Conservation (phyloP, 495 filamentous ascomycete genomes). For the Podospora didyma region DNA sequence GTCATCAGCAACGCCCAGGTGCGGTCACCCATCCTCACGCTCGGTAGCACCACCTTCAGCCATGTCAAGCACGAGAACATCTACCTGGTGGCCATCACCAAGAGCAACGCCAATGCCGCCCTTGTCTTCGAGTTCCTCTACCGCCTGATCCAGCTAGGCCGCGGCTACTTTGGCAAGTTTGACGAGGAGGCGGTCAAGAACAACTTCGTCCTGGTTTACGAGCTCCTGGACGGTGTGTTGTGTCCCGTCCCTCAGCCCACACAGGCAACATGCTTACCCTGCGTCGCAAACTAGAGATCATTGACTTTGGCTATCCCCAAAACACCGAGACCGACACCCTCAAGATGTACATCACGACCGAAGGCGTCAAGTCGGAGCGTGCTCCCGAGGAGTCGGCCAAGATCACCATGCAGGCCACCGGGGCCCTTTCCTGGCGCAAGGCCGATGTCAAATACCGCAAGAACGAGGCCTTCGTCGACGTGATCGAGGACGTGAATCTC, state of each 20-base stretch:
- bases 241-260: too few relatives aligned
- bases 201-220: slow-evolving; percentile 98
- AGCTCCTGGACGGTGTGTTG: slow-evolving; percentile 83
- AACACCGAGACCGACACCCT: slow-evolving; percentile 98
- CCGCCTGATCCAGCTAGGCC: slow-evolving; percentile 82
- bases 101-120: slow-evolving; percentile 99
- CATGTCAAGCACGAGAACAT: slow-evolving; percentile 99
- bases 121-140: slow-evolving; percentile 98
- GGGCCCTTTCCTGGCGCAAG: slow-evolving; percentile 93
- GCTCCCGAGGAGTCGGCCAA: slow-evolving; percentile 88
- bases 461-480: slow-evolving; percentile 98
- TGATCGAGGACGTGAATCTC: slow-evolving; percentile 98
- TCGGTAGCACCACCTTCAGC: slow-evolving; percentile 97
- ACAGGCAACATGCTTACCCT: too few relatives aligned
- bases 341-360: slow-evolving; percentile 99
- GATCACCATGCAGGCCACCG: slow-evolving; percentile 99
- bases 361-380: slow-evolving; percentile 95
- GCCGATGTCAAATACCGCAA: slow-evolving; percentile 98
- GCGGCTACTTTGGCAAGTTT: slow-evolving; percentile 97
- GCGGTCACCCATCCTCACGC: slow-evolving; percentile 92
- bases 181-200: slow-evolving; percentile 99
- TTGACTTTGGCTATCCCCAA: slow-evolving; percentile 99
- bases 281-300: slow-evolving; percentile 63
- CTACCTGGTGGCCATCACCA: slow-evolving; percentile 95
- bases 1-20: slow-evolving; percentile 99